Base-by-base conservation (phyloP, 2,329 filamentous ascomycete genomes). In the Ascochyta fabae region DNA sequence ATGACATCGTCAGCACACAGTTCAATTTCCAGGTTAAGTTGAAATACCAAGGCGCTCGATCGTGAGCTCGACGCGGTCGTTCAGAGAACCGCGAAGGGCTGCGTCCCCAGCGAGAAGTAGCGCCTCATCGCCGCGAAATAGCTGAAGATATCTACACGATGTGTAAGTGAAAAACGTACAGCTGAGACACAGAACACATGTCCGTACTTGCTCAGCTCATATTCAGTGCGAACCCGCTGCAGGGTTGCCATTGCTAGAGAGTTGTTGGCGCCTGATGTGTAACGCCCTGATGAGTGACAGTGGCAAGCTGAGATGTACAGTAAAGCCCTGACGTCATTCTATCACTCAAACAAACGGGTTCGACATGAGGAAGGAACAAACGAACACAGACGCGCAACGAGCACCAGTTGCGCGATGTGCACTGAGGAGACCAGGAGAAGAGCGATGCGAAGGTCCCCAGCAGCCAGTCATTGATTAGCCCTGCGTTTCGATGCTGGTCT, bases 201-300 rank as follows among this genome's bases (percentile, higher is more conserved):
- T 4, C 23, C 51, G 6, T 53, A 48, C 44, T 44, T 48, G 33
- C 33, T 44, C 24, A 53, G 24, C 43, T 38, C 51, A 48, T 53
- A 53, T n/a, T 27, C 31, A 22, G 33, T 31, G 47, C 33, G 24
- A 43, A 24, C 19, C 13, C 48, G 38, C n/a, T 48, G 39, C 19
- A 44, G 22, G 12, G 19, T 13, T 26, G 33, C 26, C 33, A 48
- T 48, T 6, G 16, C 24, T 10, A 27, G 6, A n/a, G 9, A 8
- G 12, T 7, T 15, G 13, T 33, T 22, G 6, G 31, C 23, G 23
- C 23, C 23, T 26, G 26, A 16, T 35, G n/a, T 35, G 2, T 5
- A 35, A 35, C 2, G 33, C 33, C 16, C 33, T 16, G 33, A 31
- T 16, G 26, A 15, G 23, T 13, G 12, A 6, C 26, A 13, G 19